Base-by-base conservation (phyloP, 805 yeast species). In the Starmerella tilneyi region DNA sequence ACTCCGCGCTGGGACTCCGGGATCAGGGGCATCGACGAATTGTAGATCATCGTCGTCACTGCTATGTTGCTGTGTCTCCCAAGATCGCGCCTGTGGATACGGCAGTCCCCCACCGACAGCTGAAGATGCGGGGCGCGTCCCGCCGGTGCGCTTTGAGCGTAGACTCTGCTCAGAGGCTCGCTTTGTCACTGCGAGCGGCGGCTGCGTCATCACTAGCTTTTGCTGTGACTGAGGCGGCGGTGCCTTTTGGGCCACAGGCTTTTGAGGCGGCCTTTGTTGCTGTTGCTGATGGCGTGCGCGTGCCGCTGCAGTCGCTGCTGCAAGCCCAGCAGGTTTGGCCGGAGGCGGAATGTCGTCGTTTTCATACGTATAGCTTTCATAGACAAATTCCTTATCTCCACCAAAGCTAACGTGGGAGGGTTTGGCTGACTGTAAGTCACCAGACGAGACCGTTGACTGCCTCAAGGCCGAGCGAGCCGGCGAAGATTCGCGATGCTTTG, bases 381-480 rank as follows among this genome's bases (percentile, higher is more conserved):
- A 54, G 27, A 48, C 50, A 30, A 39, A 46, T 38, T 43, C 46
- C 17, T 49, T 45, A n/a, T 45, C 43, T 3, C 44, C 50, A 16
- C 50, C 52, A n/a, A 43, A 53, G 47, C 50, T 51, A 15, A 49
- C 58, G 35, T 45, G 29, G 8, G 56, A 44, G 13, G 46, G 32
- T 21, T 45, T 33, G 13, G 50, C n/a, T 12, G 31, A 26, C 20
- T 21, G 38, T 5, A 27, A 27, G 19, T 34, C 38, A 19, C 19
- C 13, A 7, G 38, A 12, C 6, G 6, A 20, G 29, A 35, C 20
- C 26, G 28, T 22, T 15, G 43, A 19, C 9, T 53, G 56, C 28
- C 58, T 55, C 41, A 62, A 45, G 5, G 66, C 65, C 1, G 66
- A 58, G 23, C 61, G 58, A 33, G 58, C 57, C 16, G 66, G 66